Evolutionary conservation across 1,139 yeast species (phyloP).

Genomic region (Yamadazyma buinensis): DNA sequence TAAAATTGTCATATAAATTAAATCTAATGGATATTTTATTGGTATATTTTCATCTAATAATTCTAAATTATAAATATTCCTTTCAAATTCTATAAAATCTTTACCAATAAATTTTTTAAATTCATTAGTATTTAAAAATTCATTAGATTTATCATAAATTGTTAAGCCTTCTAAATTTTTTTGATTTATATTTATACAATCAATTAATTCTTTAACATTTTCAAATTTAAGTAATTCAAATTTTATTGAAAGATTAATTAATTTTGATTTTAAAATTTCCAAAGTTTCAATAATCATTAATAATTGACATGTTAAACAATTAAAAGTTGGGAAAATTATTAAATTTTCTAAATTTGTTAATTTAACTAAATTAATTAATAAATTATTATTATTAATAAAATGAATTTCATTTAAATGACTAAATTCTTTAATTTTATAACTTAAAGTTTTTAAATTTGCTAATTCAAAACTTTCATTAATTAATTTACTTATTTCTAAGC

Average conservation of each 20-base stretch:
- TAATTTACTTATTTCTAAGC: slow-evolving; percentile 1
- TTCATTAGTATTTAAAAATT: slow-evolving; percentile 9
- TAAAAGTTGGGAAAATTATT: slow-evolving; percentile 10
- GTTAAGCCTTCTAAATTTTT: slow-evolving; percentile 3
- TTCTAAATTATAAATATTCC: slow-evolving; percentile 7
- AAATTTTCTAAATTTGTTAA: slow-evolving; percentile 6
- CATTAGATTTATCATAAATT: slow-evolving; percentile 13
- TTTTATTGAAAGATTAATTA: slow-evolving; percentile 6
- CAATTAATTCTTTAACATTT: slow-evolving; percentile 6
- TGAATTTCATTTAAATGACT: slow-evolving; percentile 13
- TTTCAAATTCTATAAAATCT: slow-evolving; percentile 8
- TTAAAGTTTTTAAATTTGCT: slow-evolving; percentile 1
- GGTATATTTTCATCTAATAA: slow-evolving; percentile 5
- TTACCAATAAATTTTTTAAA: slow-evolving; percentile 5
- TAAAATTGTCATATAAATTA: neutral
- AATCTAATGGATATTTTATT: neutral
- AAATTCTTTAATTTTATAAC: slow-evolving; percentile 10
- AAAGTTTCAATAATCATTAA: slow-evolving; percentile 6
- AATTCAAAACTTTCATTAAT: slow-evolving; percentile 7
- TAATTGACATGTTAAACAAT: slow-evolving; percentile 14
- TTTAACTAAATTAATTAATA: slow-evolving; percentile 5
- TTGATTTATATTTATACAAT: slow-evolving; percentile 6
- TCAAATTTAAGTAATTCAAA: slow-evolving; percentile 11
- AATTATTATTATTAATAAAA: slow-evolving; percentile 7
- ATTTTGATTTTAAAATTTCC: neutral